These are phyloP conservation scores for Raddia guianensis DNA, from an alignment of 176 grass and related monocot species.

Conservation along the genomic window DNA sequence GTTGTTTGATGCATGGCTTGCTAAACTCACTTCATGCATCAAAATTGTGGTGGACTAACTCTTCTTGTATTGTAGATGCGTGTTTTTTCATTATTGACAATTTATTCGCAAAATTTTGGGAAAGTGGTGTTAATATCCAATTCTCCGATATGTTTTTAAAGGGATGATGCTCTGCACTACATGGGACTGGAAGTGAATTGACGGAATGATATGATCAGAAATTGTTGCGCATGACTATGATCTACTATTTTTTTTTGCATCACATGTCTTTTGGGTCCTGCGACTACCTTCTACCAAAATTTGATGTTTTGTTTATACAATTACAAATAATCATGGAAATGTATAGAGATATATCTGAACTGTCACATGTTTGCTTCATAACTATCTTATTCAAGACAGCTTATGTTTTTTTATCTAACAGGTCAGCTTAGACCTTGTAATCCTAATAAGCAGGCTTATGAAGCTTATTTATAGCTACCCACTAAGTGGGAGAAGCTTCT, in stretches of 20 bases:
- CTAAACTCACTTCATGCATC: not conserved
- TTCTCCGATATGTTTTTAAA: not conserved
- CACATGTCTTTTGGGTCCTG: not conserved
- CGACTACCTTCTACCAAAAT: not conserved
- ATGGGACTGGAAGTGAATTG: not conserved
- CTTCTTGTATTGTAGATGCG: not conserved
- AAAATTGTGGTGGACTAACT: not conserved
- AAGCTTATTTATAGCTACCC: not conserved
- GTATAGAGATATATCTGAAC: not conserved
- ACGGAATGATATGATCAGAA: conserved; percentile 8
- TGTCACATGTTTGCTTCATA: not conserved
- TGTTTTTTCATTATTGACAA: not conserved
- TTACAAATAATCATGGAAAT: conserved; percentile 2
- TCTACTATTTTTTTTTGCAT: not conserved
- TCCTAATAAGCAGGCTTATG: conserved; percentile 1
- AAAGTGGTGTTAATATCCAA: not conserved
- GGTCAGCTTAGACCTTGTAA: conserved; percentile 21
- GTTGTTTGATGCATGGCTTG: not conserved
- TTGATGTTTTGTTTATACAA: conserved; percentile 19
- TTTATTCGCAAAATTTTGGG: not conserved
- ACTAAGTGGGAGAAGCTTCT: not conserved
- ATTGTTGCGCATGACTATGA: not conserved
- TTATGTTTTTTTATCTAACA: conserved; percentile 1
- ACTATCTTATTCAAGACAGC: not conserved
- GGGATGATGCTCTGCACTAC: not conserved